Evolutionary conservation across 108 stramenopile genomes (phyloP).

Genomic region (Pseudonitzschia delicatissima): DNA sequence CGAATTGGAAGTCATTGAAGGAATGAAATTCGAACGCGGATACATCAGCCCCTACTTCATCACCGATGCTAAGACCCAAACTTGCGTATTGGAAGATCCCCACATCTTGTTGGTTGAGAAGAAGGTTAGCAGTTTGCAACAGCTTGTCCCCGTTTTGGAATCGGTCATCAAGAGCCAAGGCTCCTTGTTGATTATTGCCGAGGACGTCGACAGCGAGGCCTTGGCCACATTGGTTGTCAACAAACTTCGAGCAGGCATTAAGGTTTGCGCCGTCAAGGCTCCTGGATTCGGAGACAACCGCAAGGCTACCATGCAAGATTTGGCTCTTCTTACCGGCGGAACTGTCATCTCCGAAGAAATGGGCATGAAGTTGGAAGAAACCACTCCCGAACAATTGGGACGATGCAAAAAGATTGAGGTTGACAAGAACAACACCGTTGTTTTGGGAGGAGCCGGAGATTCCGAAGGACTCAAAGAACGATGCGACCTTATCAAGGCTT

Average conservation of each 20-base stretch:
- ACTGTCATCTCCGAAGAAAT: constrained; percentile 98
- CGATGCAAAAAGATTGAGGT: constrained; percentile 90
- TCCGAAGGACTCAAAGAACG: constrained; percentile 88
- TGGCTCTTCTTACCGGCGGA: constrained; percentile 97
- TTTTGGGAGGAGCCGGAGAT: constrained; percentile 94
- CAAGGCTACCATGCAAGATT: constrained; percentile 99
- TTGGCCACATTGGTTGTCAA: constrained; percentile 99
- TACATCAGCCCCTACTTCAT: constrained; percentile 99
- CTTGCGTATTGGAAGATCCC: constrained; percentile 95
- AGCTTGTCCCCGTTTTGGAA: constrained; percentile 95
- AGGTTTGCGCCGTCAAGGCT: constrained; percentile 99
- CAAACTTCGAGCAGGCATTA: constrained; percentile 98
- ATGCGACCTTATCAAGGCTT: constrained; percentile 91
- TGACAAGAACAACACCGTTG: constrained; percentile 98
- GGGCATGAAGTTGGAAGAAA: constrained; percentile 97
- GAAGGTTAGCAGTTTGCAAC: constrained; percentile 96
- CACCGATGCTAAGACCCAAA: constrained; percentile 98
- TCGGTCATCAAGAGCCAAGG: constrained; percentile 89
- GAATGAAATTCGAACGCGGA: constrained; percentile 99
- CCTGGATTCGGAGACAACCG: constrained; percentile 99
- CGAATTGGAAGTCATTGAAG: constrained; percentile 99
- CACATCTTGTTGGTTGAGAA: constrained; percentile 97
- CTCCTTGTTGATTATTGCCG: constrained; percentile 96
- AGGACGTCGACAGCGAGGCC: constrained; percentile 99
- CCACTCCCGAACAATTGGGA: constrained; percentile 89